Conservation (phyloP, 1,139 yeast species). For the Martiniozyma asiatica region DNA sequence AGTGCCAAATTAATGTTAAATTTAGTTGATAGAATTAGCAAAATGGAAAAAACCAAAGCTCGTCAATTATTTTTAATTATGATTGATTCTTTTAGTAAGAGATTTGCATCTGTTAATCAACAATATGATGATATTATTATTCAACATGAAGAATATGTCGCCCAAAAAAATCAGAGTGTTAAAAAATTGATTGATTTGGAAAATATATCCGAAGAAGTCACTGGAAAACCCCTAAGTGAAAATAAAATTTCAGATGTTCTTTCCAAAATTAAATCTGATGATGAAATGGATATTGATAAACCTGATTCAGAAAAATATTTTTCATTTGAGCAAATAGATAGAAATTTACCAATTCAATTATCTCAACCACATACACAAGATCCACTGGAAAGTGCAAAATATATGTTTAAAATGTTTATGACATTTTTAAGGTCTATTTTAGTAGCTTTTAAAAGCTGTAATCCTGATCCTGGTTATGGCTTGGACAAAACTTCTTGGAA, state of each 20-base stretch:
- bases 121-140: constrained; percentile 58
- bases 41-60: constrained; percentile 74
- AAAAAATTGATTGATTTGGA: constrained; percentile 28
- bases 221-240: constrained; percentile 17
- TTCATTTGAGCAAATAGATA: constrained; percentile 36
- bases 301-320: constrained; percentile 18
- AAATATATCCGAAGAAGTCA: constrained; percentile 14
- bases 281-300: constrained; percentile 15
- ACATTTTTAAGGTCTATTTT: constrained; percentile 84
- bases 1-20: constrained; percentile 85
- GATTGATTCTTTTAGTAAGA: constrained; percentile 76
- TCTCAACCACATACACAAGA: constrained; percentile 37
- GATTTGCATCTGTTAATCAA: constrained; percentile 66
- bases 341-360: constrained; percentile 35
- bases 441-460: constrained; percentile 80
- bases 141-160: constrained; percentile 46
- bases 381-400: constrained; percentile 77
- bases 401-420: constrained; percentile 78
- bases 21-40: constrained; percentile 79
- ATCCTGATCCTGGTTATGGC: constrained; percentile 70
- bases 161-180: constrained; percentile 31
- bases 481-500: constrained; percentile 67
- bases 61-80: constrained; percentile 73
- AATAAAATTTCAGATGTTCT: constrained; percentile 7
- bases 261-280: constrained; percentile 5